Base-by-base conservation (phyloP, 129 eudicot genomes). In the Sambucus nigra region DNA sequence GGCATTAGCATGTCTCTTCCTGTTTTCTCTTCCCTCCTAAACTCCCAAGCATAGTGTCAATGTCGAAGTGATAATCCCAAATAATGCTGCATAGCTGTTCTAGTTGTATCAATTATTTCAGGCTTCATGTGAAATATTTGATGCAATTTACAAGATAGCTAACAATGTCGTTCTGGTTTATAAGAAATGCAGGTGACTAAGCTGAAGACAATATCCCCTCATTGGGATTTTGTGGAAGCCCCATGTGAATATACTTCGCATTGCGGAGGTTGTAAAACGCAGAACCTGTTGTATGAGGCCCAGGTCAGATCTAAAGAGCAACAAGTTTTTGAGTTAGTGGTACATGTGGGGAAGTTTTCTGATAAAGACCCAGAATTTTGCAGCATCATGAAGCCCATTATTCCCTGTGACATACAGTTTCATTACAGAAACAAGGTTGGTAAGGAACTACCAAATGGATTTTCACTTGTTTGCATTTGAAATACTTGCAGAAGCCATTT, bases 201-300 rank as follows among this genome's bases (percentile, higher is more conserved):
- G 61, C 12, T 85, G 53, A 73, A 79, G 79, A 91, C 94, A 16
- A 71, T 91, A 35, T 48, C 74, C 31, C 98, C 89, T 47, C 98
- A 81, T 51, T 62, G 55, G 68, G 89, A 91, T 39, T 55, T 48
- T 66, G 98, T 85, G 65, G 98, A 81, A 64, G 98, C 98, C 42
- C 98, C 98, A 5, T 91, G 98, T 79, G 95, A 85, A 69, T 85
- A 80, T 74, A 74, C 95, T 55, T 74, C 75, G 2, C 65, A 79
- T 69, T 91, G 98, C 67, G 98, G 98, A 46, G 98, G 98, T 57
- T 91, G 98, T 66, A 91, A 78, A 53, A 82, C 95, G 6, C 95
- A 85, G 60, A 69, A 70, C 51, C 72, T 91, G 50, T 61, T 80
- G 54, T 91, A 91, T 32, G 98, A 85, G 51, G 89, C 95, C 55